Evolutionary conservation across 176 grass and related monocot species (phyloP).

Genomic region (Leersia perrieri): DNA sequence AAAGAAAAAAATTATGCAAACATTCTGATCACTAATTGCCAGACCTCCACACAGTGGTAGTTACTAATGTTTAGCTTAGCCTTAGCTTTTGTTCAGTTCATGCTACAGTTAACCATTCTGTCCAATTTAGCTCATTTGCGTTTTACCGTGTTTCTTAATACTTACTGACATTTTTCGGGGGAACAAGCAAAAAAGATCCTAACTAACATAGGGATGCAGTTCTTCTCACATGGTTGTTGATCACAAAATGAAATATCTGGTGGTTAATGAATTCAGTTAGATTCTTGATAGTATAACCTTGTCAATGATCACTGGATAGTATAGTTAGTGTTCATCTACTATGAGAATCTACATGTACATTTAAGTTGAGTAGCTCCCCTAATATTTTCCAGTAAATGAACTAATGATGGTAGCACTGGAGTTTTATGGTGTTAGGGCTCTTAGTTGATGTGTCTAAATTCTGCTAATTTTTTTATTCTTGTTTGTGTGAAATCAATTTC

Average conservation of each 20-base stretch:
- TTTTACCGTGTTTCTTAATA: neutral
- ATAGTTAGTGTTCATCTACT: neutral
- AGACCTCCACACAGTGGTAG: conserved; percentile 25
- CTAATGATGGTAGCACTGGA: neutral
- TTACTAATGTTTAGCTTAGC: conserved; percentile 14
- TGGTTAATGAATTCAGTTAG: neutral
- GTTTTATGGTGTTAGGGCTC: neutral
- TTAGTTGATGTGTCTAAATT: neutral
- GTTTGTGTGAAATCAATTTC: neutral
- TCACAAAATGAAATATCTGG: neutral
- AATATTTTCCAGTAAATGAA: neutral
- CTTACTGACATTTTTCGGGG: neutral
- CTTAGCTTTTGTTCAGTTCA: conserved; percentile 14
- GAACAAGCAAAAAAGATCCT: neutral
- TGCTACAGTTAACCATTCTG: neutral
- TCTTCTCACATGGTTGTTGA: neutral
- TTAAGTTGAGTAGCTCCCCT: no score
- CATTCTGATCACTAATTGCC: conserved; percentile 42
- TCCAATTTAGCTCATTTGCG: neutral
- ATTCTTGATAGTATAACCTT: neutral
- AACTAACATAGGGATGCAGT: neutral
- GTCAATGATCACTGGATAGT: no score
- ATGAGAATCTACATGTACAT: neutral
- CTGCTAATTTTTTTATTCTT: neutral
- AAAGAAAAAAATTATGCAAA: conserved; percentile 11